Evolutionary conservation across 441 rosid species (phyloP), one percentile per base, ranked within the genome.

Genomic region (Viola pubescens): DNA sequence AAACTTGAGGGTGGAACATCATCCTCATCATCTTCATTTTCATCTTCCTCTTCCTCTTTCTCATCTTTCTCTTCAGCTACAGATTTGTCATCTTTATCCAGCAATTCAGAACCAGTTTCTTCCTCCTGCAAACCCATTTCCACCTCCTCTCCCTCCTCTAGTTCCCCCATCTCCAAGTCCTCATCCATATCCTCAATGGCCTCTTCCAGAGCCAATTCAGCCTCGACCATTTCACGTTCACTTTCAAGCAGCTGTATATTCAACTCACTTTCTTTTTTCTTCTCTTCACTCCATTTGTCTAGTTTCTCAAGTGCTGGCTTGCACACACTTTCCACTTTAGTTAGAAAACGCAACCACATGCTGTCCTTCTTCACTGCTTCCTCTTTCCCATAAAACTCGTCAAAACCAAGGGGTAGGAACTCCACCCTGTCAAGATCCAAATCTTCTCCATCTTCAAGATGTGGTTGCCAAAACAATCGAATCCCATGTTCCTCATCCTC

Each of bases 381-480:
- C 61, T 84, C 83, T 65, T 54, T 55, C 72, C 95, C 96, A 54
- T 79, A 86, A 67, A 88, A 91, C 57, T 86, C 98, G 39, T 88
- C 98, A 58, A 75, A 86, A 67, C 95, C 98, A 16, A 86, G 83
- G 46, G 96, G 96, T 64, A 91, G 83, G 61, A 86, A 88, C 76
- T 79, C 74, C 46, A 65, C 76, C 70, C 86, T 82, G 52, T 72
- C 52, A 1, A 80, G 82, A 73, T 91, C 92, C 39, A 77, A 61
- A 12, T 82, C 88, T 74, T 88, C 89, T 34, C 87, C 96, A 9
- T 82, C 89, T 71, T 83, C 62, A 58, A 85, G 16, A 72, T 76
- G 74, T 37, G 94, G 97, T 75, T 90, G 96, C 94, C 89, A 88
- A 77, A 84, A 86, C 59, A 90, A 74, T 51, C 94, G 81, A 54